Base-by-base conservation (phyloP, 306 rosid species). In the Sicyos edulis region DNA sequence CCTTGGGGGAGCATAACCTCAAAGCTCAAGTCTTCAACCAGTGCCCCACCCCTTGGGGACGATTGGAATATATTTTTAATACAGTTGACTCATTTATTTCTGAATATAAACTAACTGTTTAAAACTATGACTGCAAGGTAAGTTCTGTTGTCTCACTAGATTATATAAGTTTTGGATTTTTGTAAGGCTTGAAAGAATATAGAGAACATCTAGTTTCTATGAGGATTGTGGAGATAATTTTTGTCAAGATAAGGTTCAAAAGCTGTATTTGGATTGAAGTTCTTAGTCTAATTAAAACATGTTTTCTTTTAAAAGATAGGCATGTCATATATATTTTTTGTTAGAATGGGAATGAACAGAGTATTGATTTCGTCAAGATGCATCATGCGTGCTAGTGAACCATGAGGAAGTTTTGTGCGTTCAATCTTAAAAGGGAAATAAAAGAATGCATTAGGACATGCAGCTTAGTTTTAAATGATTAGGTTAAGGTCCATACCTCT, bases 341-440 rank as follows among this genome's bases (percentile, higher is more conserved):
- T 66, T 12, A 66, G 72, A 44, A 66, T 13, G 55, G 13, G 72
- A 40, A 66, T 66, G 15, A 66, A 19, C 14, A 7, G 72, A 66
- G 55, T 66, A 47, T 21, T 66, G 20, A 47, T 7, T 45, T 13
- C 7, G 40, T 47, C 12, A 26, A 45, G 20, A 26, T 26, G 32
- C 32, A 26, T 26, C 3, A 26, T 26, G 32, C 32, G 32, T 26
- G 32, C 32, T 26, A 26, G 72, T 66, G 72, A 1, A 6, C 54
- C 72, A 66, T 40, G 50, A 64, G 55, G 72, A 12, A 66, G 12
- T 45, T 21, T 66, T 21, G 7, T 44, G 37, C 20, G 21, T 66
- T 45, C 37, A 47, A 45, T 44, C 12, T 66, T 12, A 50, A 49
- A 66, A 66, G 7, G 14, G 72, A 20, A 17, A 66, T 66, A 13